Evolutionary conservation across 75 land plant genomes (phyloP).

Genomic region (Ceratopteris richardii): DNA sequence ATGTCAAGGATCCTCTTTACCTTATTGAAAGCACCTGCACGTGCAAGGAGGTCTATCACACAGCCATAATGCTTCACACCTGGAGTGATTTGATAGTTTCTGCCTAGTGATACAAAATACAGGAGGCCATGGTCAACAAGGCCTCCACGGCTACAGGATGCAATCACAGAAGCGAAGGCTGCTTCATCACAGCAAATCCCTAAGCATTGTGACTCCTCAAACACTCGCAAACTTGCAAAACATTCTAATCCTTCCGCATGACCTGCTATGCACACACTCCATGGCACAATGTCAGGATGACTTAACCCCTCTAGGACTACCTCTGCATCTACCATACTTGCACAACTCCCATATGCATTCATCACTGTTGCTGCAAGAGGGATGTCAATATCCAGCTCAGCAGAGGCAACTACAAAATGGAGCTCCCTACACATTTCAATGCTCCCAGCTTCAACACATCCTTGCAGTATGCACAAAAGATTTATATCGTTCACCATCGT

Average conservation of each 20-base stretch:
- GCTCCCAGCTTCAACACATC: background rate
- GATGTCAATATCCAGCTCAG: background rate
- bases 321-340: background rate
- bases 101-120: background rate
- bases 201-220: background rate
- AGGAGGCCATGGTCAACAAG: background rate
- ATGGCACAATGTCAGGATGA: background rate
- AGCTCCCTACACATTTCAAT: background rate
- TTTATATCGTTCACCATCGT: background rate
- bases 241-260: background rate
- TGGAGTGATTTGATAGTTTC: background rate
- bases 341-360: constrained; percentile 1
- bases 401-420: background rate
- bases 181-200: background rate
- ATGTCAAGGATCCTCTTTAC: constrained; percentile 12
- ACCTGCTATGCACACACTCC: background rate
- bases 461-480: background rate
- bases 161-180: background rate
- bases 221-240: background rate
- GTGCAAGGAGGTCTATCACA: background rate
- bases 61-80: background rate
- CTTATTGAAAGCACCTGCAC: background rate
- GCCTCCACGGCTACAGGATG: background rate
- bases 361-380: background rate
- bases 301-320: background rate